Conservation (phyloP, 2,329 filamentous ascomycete species). For the Fusarium chuoi region DNA sequence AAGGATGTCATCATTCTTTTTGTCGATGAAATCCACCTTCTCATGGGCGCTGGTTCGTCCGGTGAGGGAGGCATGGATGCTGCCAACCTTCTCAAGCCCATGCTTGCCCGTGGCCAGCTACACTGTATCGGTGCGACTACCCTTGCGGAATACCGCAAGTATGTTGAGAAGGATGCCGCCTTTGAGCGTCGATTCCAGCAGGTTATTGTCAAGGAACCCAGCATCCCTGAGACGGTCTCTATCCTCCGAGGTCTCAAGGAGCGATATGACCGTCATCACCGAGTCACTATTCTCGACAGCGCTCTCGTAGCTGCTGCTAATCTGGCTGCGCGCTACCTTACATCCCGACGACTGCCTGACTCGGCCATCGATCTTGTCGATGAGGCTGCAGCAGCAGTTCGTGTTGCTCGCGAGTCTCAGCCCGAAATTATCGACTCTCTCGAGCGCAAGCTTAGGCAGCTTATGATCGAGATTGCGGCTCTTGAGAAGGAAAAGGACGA, state of each 20-base stretch:
- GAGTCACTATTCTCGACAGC: constrained; percentile 94
- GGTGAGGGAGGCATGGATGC: constrained; percentile 99
- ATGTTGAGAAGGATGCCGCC: constrained; percentile 97
- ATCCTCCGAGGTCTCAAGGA: constrained; percentile 99
- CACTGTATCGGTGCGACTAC: constrained; percentile 99
- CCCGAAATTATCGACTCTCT: constrained; percentile 95
- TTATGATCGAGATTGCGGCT: constrained; percentile 97
- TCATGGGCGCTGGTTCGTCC: constrained; percentile 95
- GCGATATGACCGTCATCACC: constrained; percentile 97
- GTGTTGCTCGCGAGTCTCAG: constrained; percentile 94
- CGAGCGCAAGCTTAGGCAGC: constrained; percentile 87
- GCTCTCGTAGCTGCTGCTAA: constrained; percentile 93
- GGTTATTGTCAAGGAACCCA: constrained; percentile 94
- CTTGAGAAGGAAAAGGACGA: constrained; percentile 94
- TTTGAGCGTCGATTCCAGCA: constrained; percentile 99
- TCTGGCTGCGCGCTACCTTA: constrained; percentile 92
- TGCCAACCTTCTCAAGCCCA: constrained; percentile 96
- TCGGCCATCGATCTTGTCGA: constrained; percentile 97
- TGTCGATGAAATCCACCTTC: constrained; percentile 97
- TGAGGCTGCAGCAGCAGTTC: constrained; percentile 95
- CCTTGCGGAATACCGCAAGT: constrained; percentile 94
- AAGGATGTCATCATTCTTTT: constrained; percentile 98
- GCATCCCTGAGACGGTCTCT: constrained; percentile 89
- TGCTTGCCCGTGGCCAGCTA: constrained; percentile 94
- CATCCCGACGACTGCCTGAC: constrained; percentile 88